These are phyloP conservation scores for Pichia terricola DNA, from an alignment of 1,139 yeast species.

Conservation along the genomic window DNA sequence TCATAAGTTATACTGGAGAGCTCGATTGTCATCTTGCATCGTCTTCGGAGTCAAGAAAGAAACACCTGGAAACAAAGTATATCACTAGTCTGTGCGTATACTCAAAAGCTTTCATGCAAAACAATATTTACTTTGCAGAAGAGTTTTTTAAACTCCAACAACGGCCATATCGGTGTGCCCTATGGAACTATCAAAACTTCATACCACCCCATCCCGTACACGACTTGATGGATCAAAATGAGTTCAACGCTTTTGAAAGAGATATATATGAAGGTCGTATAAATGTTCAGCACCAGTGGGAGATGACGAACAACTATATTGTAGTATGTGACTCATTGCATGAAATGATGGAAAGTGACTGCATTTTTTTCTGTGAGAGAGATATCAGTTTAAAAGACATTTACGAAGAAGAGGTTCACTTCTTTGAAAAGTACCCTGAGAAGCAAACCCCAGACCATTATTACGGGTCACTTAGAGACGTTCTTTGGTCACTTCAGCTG, in stretches of 20 bases:
- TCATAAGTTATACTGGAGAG: no score
- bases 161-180: background rate
- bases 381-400: background rate
- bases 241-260: background rate
- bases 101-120: no score
- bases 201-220: background rate
- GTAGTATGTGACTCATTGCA: background rate
- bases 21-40: no score
- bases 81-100: no score
- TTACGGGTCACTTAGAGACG: no score
- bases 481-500: no score
- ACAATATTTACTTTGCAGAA: no score
- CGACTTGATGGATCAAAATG: background rate
- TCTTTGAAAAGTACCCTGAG: background rate
- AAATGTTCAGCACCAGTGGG: background rate
- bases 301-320: no score
- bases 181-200: background rate
- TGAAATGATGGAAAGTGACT: background rate
- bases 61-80: no score
- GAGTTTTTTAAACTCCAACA: no score
- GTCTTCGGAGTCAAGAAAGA: no score
- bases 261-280: background rate
- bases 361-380: conserved; percentile 1
- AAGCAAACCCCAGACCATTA: no score
- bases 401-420: background rate